Percentiles rank a stretch among this genome's conserved stretches.
Evolutionary conservation across 768 basidiomycete species (phyloP).

Genomic region (Tubosaeta sp.): DNA sequence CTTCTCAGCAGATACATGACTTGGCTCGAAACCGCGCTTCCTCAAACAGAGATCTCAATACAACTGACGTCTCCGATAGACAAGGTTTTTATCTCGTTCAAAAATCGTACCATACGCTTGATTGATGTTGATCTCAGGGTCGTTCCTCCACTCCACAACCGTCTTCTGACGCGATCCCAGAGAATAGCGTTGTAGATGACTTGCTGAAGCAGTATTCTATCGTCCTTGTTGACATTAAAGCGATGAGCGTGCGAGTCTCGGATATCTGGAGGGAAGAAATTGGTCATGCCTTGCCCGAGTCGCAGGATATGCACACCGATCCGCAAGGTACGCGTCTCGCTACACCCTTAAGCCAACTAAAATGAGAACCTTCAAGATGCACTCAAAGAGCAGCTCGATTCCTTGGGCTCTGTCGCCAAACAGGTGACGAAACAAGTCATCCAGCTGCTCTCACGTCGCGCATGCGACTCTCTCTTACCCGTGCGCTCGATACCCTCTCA

Average conservation of each 20-base stretch:
- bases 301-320: constrained; percentile 30
- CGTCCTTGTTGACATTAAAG: constrained; percentile 64
- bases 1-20: constrained; percentile 74
- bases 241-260: constrained; percentile 47
- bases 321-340: constrained; percentile 47
- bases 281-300: constrained; percentile 53
- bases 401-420: constrained; percentile 48
- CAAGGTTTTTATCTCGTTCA: constrained; percentile 28
- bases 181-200: constrained; percentile 61
- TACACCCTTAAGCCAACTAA: not conserved
- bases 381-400: constrained; percentile 49
- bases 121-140: constrained; percentile 25
- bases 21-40: constrained; percentile 66
- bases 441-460: constrained; percentile 70
- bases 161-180: constrained; percentile 46
- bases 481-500: constrained; percentile 89
- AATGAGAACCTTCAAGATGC: constrained; percentile 38
- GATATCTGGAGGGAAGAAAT: constrained; percentile 71
- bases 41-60: constrained; percentile 37
- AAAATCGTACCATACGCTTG: not conserved
- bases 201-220: constrained; percentile 61
- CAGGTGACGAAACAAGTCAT: constrained; percentile 63
- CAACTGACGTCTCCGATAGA: constrained; percentile 35
- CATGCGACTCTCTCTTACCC: constrained; percentile 77
- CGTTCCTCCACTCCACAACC: constrained; percentile 53